A percentile compares a stretch with the other conserved stretches of the same genome.
Evolutionary conservation across 2,329 filamentous ascomycete species (phyloP).

Genomic region (Westerdykella aurantiaca): DNA sequence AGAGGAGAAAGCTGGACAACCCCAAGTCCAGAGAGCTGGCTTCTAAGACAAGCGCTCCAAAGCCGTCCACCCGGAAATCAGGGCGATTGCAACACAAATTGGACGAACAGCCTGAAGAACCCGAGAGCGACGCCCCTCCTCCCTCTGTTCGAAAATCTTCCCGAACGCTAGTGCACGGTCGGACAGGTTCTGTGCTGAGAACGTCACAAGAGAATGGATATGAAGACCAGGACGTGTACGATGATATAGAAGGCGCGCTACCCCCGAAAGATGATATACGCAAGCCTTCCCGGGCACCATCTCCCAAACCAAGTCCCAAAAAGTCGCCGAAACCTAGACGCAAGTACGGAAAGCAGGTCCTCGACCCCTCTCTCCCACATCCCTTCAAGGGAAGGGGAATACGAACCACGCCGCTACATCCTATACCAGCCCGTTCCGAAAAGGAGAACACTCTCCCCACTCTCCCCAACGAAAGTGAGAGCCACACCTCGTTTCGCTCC

Average conservation of each 20-base stretch:
- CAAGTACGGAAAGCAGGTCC: slow-evolving; percentile 5
- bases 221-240: slow-evolving; percentile 35
- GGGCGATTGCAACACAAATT: slow-evolving; percentile 12
- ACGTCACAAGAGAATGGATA: slow-evolving; percentile 4
- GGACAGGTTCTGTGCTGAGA: not conserved
- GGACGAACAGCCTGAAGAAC: not conserved
- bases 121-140: not conserved
- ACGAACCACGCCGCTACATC: no score
- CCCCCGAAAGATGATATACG: not conserved
- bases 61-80: slow-evolving; percentile 4
- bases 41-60: slow-evolving; percentile 5
- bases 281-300: slow-evolving; percentile 1
- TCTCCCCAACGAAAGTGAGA: slow-evolving; percentile 9
- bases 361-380: slow-evolving; percentile 4
- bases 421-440: no score
- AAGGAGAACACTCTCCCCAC: no score
- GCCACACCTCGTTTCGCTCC: slow-evolving; percentile 8
- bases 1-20: slow-evolving; percentile 34
- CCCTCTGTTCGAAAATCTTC: not conserved
- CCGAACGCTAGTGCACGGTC: not conserved
- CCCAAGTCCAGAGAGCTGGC: slow-evolving; percentile 18
- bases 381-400: slow-evolving; percentile 4
- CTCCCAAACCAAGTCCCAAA: slow-evolving; percentile 1
- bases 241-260: slow-evolving; percentile 42
- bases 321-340: slow-evolving; percentile 13